Evolutionary conservation across 2,329 filamentous ascomycete genomes (phyloP), one percentile per base, ranked within the genome.

Genomic region (Colletotrichum orbiculare): DNA sequence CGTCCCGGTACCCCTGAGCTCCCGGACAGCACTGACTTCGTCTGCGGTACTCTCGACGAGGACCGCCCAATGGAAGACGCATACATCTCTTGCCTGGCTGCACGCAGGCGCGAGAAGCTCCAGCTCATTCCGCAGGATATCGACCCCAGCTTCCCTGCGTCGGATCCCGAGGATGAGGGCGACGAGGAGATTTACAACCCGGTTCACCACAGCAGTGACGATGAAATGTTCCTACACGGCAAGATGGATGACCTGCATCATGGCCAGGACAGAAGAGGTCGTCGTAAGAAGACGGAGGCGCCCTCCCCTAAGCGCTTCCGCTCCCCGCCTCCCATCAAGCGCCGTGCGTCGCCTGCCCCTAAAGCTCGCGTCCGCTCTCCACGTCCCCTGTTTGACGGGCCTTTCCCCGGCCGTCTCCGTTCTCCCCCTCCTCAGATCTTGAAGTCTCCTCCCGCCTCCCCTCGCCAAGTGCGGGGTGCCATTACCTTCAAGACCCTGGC

Each of bases 1-100:
- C 89, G 89, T 25, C 85, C 88, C 43, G 85, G 85, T 33, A 92
- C 91, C 1, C 92, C 93, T 2, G 93, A 97, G 74, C 83, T 99
- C 10, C 96, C 96, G 1, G 96, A 99, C 76, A 97, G 94, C 78
- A 98, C 96, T 12, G 96, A 99, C 76, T 99, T 99, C 70, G 96
- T 99, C n/a, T 98, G 96, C 73, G 96, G 96, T 64, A 99, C 96
- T 1, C 84, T 99, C 17, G 96, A 99, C 70, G 96, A 99, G 77
- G 96, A 99, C 73, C 89, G 93, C 48, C 93, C 94, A 3, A 80
- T 98, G n/a, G 96, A 99, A 75, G 93, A 94, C 70, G 95, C 93
- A 1, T 99, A 97, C 76, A 86, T 97, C 60, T 92, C 92, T 2
- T 93, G 91, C 71, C 85, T 96, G 63, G 91, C 94, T 72, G 89